These are phyloP conservation scores for Dioscorea cayenensis DNA, from an alignment of 116 monocot species.

Conservation along the genomic window DNA sequence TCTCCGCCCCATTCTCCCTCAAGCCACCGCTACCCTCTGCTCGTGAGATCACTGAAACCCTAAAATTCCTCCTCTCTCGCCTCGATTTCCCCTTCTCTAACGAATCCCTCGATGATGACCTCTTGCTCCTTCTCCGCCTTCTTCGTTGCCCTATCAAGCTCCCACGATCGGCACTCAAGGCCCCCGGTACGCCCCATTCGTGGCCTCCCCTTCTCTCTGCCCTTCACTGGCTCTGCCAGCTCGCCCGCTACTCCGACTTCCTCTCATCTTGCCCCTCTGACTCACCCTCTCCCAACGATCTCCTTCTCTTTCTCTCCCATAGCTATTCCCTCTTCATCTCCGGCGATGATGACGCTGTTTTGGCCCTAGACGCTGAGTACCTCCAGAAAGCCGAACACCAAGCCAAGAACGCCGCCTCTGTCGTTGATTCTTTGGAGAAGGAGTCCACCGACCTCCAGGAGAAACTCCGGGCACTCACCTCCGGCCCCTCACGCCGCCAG, in stretches of 20 bases:
- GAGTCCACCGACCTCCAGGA: constrained; percentile 38
- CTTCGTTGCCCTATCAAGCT: constrained; percentile 65
- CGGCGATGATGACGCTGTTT: constrained; percentile 60
- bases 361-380: constrained; percentile 51
- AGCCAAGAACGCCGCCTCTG: constrained; percentile 6
- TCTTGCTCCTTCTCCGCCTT: constrained; percentile 26
- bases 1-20: constrained; percentile 24
- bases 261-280: constrained; percentile 6
- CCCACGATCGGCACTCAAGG: constrained; percentile 58
- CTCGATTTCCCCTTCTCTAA: constrained; percentile 16
- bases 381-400: constrained; percentile 11
- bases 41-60: constrained; percentile 50
- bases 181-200: constrained; percentile 79
- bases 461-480: constrained; percentile 13
- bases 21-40: constrained; percentile 50
- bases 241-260: constrained; percentile 35
- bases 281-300: constrained; percentile 9
- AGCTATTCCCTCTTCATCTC: constrained; percentile 57
- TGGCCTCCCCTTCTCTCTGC: constrained; percentile 70
- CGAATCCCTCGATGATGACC: constrained; percentile 18
- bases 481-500: constrained; percentile 27
- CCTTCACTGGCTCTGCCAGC: constrained; percentile 71
- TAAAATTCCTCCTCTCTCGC: constrained; percentile 40
- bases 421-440: constrained; percentile 24
- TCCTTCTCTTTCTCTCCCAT: constrained; percentile 26